These are phyloP conservation scores for Nicotiana benthamiana DNA, from an alignment of 257 asterid species.

Conservation along the genomic window DNA sequence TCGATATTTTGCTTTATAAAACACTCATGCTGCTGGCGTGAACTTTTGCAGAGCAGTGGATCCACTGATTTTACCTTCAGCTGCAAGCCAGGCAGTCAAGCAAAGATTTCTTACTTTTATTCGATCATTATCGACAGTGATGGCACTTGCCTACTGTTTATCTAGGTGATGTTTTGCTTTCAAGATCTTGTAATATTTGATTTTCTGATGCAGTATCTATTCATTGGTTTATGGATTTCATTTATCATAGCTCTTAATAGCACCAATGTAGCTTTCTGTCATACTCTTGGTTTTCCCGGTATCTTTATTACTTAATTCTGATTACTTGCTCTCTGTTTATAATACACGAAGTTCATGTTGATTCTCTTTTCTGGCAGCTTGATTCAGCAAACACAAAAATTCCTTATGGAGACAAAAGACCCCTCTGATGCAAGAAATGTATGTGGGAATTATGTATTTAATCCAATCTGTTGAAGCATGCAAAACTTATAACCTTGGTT, in stretches of 20 bases:
- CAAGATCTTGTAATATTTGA: background rate
- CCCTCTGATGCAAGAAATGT: constrained; percentile 74
- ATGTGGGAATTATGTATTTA: background rate
- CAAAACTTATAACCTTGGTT: background rate
- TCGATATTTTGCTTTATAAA: background rate
- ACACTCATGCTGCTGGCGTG: background rate
- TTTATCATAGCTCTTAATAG: background rate
- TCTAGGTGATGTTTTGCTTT: constrained; percentile 48
- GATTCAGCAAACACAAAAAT: constrained; percentile 78
- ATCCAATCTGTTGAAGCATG: background rate
- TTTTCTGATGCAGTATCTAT: background rate
- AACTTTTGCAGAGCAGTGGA: constrained; percentile 65
- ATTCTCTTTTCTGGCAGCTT: constrained; percentile 46
- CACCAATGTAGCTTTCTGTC: background rate
- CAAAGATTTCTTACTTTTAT: constrained; percentile 70
- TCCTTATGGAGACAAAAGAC: constrained; percentile 71
- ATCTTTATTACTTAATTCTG: background rate
- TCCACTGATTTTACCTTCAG: constrained; percentile 68
- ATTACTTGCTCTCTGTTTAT: background rate
- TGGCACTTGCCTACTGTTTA: constrained; percentile 84
- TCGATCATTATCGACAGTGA: constrained; percentile 82
- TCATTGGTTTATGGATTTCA: background rate
- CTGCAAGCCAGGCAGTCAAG: constrained; percentile 77
- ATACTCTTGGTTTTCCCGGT: background rate
- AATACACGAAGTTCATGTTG: background rate